Conservation (phyloP, 106 monocot genomes). For the Dendrobium nobile region DNA sequence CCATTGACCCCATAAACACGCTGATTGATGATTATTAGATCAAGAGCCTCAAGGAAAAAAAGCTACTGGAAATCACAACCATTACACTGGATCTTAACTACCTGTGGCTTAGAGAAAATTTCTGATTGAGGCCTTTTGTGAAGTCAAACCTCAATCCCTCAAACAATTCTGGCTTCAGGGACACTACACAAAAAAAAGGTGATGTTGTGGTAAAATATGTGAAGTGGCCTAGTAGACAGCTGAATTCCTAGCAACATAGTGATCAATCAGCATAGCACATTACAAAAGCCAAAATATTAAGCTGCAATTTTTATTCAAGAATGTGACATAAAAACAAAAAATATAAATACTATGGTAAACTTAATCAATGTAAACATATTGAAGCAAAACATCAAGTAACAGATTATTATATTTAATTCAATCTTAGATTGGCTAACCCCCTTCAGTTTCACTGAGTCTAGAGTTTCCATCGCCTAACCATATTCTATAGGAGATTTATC, state of each 20-base stretch:
- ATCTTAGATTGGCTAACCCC: no score
- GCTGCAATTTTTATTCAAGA: neutral
- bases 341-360: neutral
- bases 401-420: no score
- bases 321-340: neutral
- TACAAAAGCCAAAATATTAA: neutral
- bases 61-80: neutral
- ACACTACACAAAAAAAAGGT: slow-evolving; percentile 45
- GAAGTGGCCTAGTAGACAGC: neutral
- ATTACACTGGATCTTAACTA: slow-evolving; percentile 12
- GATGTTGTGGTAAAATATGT: neutral
- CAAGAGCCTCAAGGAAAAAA: neutral
- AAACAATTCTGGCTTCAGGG: slow-evolving; percentile 91
- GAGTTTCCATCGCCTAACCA: no score
- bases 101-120: slow-evolving; percentile 95
- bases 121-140: slow-evolving; percentile 92
- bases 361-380: neutral
- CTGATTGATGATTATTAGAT: slow-evolving; percentile 27
- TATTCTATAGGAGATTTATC: no score
- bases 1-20: slow-evolving; percentile 92
- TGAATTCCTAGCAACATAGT: neutral
- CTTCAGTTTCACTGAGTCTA: no score
- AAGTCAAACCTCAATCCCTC: slow-evolving; percentile 97
- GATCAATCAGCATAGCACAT: neutral
- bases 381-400: no score